phyloP scores from a whole-genome alignment of 768 basidiomycete genomes.

The Butyriboletus loyo region DNA sequence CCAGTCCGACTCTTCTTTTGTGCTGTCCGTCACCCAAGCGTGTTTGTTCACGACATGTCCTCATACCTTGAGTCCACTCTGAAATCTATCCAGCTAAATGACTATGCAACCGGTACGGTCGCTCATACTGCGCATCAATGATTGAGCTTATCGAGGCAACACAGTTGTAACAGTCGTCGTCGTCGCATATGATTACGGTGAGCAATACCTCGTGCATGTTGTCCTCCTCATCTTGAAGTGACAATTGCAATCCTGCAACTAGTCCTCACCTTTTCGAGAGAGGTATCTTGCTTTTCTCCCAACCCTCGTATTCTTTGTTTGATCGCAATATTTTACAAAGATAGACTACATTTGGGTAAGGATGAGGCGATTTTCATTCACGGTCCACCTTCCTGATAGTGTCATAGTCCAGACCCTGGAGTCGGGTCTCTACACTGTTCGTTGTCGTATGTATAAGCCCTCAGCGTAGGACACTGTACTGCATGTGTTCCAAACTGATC shows the following conservation, averaged over 20 bases:
- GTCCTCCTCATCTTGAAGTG: no score
- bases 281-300: neutral
- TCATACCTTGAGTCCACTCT: neutral
- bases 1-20: no score
- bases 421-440: constrained; percentile 4
- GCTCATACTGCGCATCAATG: neutral
- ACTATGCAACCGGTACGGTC: neutral
- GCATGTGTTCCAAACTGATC: neutral
- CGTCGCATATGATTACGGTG: constrained; percentile 17
- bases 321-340: neutral
- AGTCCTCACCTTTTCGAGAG: constrained; percentile 15
- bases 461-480: neutral
- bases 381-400: neutral
- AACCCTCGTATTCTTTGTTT: neutral
- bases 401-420: constrained; percentile 3
- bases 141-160: neutral
- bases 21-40: no score
- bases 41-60: no score
- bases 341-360: no score
- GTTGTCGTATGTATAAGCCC: neutral
- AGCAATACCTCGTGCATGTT: neutral
- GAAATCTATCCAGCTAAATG: neutral
- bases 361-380: no score
- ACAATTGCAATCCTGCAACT: neutral
- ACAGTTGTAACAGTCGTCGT: constrained; percentile 4